A percentile compares a stretch with the other conserved stretches of the same genome.
Conservation (phyloP, 2,329 filamentous ascomycete genomes). For the Venturia aucupariae region DNA sequence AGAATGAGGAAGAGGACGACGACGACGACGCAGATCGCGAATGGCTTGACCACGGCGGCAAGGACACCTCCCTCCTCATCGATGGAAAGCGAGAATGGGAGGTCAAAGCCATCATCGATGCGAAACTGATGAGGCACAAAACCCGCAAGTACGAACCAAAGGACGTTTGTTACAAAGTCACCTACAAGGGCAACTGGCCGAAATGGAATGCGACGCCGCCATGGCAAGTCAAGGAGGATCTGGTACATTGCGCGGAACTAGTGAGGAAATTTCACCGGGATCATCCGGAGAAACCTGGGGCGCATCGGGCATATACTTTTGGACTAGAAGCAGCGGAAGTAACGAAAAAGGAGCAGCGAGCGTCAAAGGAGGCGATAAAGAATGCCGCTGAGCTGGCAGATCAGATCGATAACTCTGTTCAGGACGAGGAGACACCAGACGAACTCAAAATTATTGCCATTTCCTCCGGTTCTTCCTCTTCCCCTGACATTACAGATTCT, state of each 20-base stretch:
- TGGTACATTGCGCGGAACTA: background rate
- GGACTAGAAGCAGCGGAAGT: too few relatives aligned
- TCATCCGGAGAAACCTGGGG: background rate
- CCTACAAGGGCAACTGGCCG: background rate
- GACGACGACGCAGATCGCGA: background rate
- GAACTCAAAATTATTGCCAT: too few relatives aligned
- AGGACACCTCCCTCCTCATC: background rate
- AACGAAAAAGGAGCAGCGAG: too few relatives aligned
- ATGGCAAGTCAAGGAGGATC: background rate
- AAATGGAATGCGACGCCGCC: background rate
- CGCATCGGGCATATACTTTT: background rate
- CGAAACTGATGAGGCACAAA: background rate
- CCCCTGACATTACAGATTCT: too few relatives aligned
- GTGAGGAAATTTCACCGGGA: background rate
- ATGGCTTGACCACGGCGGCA: background rate
- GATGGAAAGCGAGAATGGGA: background rate
- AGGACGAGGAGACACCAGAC: too few relatives aligned
- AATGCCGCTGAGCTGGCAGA: too few relatives aligned
- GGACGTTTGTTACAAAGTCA: background rate
- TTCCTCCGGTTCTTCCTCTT: too few relatives aligned
- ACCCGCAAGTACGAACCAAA: background rate
- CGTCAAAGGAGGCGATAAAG: too few relatives aligned
- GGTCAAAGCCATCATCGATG: background rate
- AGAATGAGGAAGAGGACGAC: background rate
- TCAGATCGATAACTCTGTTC: too few relatives aligned